Evolutionary conservation across 2,329 filamentous ascomycete genomes (phyloP).

Genomic region (Sporothrix globosa): DNA sequence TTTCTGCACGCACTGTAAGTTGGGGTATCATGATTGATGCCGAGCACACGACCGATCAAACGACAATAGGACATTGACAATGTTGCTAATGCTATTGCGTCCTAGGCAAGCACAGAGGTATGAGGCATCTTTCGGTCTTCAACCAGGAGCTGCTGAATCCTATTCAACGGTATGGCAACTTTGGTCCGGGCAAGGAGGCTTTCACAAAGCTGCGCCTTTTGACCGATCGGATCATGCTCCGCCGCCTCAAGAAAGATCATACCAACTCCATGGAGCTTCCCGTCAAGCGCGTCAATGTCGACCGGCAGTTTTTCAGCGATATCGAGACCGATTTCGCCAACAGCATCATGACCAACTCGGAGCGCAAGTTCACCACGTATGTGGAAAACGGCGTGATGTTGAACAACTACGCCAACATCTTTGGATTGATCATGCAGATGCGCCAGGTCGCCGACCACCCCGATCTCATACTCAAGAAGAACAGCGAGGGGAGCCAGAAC

Average conservation of each 20-base stretch:
- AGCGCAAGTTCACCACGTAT: constrained; percentile 91
- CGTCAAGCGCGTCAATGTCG: constrained; percentile 88
- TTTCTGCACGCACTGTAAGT: constrained; percentile 39
- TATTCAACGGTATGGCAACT: constrained; percentile 65
- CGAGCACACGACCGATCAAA: background rate
- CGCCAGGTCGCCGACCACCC: constrained; percentile 96
- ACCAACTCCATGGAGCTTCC: constrained; percentile 95
- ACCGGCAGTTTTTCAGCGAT: constrained; percentile 95
- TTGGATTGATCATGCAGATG: constrained; percentile 99
- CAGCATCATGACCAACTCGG: constrained; percentile 91
- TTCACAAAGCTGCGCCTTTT: constrained; percentile 83
- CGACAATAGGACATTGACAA: background rate
- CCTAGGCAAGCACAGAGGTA: constrained; percentile 49
- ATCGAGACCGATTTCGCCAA: constrained; percentile 94
- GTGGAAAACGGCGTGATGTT: constrained; percentile 91
- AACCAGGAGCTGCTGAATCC: constrained; percentile 88
- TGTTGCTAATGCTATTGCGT: background rate
- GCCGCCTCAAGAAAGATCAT: constrained; percentile 90
- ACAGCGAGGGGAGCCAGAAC: constrained; percentile 83
- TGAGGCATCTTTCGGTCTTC: constrained; percentile 63
- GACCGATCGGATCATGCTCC: constrained; percentile 92
- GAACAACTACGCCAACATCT: constrained; percentile 98
- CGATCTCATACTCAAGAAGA: constrained; percentile 88
- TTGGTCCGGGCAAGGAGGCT: constrained; percentile 66
- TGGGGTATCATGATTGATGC: background rate